Base-by-base conservation (phyloP, 768 basidiomycete species). In the Termitomyces sp. region DNA sequence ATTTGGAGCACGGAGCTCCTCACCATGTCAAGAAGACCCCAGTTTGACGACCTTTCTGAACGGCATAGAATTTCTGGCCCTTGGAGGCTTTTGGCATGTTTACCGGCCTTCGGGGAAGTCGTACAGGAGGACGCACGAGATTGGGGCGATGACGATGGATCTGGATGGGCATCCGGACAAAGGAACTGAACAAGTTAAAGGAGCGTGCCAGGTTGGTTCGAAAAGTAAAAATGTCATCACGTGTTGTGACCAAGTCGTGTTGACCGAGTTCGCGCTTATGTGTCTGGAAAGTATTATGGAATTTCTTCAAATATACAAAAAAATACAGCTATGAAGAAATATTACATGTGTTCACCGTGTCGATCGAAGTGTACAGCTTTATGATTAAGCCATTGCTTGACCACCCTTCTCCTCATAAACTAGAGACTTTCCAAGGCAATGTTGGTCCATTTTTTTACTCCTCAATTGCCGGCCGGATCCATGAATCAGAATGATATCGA, bases 1-100 rank as follows among this genome's bases (percentile, higher is more conserved):
- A 47, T 58, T 54, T 57, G 31, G 57, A 49, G 48, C 8, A 31
- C 45, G 14, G 44, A 12, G 35, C 23, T 46, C 53, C 54, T 62
- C 65, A 89, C 93, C 94, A 96, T 27, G 84, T 80, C 2, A 59
- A 57, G 67, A 86, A 95, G 4, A 95, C 73, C 0, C 93, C 93
- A 0, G 85, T 77, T 11, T 64, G 60, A 35, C 75, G 72, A 10
- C 93, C 93, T n/a, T 69, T 74, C 35, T 74, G 76, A 8, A 96
- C 92, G 25, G 90, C 89, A 67, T 92, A 94, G 68, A 80, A 92
- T 4, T 68, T 62, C 45, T 46, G 75, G n/a, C 61, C 72, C 66
- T 81, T 83, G 11, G 65, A 49, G 44, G 56, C 44, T 54, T 67
- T 71, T 23, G 66, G 57, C 66, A 65, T 67, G 21, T 14, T 21